Evolutionary conservation across 805 yeast species (phyloP).

Genomic region (Lipomyces chichibuensis): DNA sequence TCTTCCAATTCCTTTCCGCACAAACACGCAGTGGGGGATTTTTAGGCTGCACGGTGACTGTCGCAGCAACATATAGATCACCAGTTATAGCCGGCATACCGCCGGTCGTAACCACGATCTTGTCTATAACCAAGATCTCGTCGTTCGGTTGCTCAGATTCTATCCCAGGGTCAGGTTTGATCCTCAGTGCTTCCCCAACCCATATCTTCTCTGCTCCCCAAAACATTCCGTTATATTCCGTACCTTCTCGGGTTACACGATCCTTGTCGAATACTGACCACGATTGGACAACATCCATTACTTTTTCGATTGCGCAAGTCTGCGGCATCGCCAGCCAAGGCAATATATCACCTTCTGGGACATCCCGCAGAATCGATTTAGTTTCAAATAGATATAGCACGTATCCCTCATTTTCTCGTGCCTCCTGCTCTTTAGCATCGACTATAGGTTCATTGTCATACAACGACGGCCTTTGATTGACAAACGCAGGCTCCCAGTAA

Average conservation of each 20-base stretch:
- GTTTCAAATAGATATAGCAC: slow-evolving; percentile 9
- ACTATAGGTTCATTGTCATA: slow-evolving; percentile 14
- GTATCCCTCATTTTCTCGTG: slow-evolving; percentile 13
- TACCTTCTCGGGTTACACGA: slow-evolving; percentile 3
- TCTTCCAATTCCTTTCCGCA: slow-evolving; percentile 9
- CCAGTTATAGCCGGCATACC: not conserved
- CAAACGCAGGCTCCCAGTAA: slow-evolving; percentile 19
- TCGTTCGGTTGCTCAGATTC: slow-evolving; percentile 1
- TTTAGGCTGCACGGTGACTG: slow-evolving; percentile 1
- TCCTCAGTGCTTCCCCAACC: slow-evolving; percentile 28
- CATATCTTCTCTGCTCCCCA: slow-evolving; percentile 35
- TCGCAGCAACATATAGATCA: not conserved
- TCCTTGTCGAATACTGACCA: slow-evolving; percentile 21
- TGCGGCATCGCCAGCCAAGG: slow-evolving; percentile 26
- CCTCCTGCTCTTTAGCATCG: not conserved
- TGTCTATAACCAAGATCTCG: slow-evolving; percentile 24
- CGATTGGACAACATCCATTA: slow-evolving; percentile 8
- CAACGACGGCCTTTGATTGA: slow-evolving; percentile 17
- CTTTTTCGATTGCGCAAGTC: not conserved
- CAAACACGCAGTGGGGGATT: slow-evolving; percentile 3
- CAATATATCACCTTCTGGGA: slow-evolving; percentile 9
- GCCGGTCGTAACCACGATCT: not conserved
- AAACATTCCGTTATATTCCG: slow-evolving; percentile 23
- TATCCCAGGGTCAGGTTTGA: slow-evolving; percentile 17
- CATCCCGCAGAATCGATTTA: slow-evolving; percentile 5